These are phyloP conservation scores for Pyrenophora tritici-repentis DNA, from an alignment of 2,329 filamentous ascomycete species.

Conservation along the genomic window DNA sequence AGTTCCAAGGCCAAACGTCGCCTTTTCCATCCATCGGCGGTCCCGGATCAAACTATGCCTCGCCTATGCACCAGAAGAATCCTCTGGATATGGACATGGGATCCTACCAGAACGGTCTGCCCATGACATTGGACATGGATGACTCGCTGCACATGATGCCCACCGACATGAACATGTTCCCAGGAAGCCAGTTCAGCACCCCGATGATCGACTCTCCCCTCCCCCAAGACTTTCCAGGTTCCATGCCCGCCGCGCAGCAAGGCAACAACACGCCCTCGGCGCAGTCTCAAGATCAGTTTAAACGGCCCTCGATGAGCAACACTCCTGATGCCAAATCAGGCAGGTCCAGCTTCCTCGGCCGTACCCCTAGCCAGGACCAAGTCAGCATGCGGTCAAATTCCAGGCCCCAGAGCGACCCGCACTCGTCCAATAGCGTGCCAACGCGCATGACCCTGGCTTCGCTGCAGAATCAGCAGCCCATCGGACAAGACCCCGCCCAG, in stretches of 20 bases:
- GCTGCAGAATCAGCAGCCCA: constrained; percentile 33
- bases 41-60: constrained; percentile 50
- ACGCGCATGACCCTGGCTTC: constrained; percentile 34
- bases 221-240: constrained; percentile 40
- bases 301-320: constrained; percentile 31
- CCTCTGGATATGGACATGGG: constrained; percentile 53
- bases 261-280: constrained; percentile 29
- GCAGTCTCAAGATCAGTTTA: constrained; percentile 37
- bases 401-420: constrained; percentile 32
- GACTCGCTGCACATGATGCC: constrained; percentile 45
- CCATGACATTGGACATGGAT: constrained; percentile 53
- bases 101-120: constrained; percentile 49
- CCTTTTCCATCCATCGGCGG: constrained; percentile 47
- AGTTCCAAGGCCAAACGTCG: constrained; percentile 43
- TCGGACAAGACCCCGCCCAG: constrained; percentile 27
- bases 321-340: constrained; percentile 38
- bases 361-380: constrained; percentile 36
- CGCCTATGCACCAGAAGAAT: constrained; percentile 47
- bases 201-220: constrained; percentile 51
- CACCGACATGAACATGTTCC: constrained; percentile 49
- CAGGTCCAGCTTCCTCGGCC: constrained; percentile 29
- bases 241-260: constrained; percentile 39
- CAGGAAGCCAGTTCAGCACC: constrained; percentile 45
- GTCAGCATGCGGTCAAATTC: constrained; percentile 31
- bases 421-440: constrained; percentile 25